Evolutionary conservation across 2,329 filamentous ascomycete genomes (phyloP), one percentile per base, ranked within the genome.

Genomic region (Xylaria digitata): DNA sequence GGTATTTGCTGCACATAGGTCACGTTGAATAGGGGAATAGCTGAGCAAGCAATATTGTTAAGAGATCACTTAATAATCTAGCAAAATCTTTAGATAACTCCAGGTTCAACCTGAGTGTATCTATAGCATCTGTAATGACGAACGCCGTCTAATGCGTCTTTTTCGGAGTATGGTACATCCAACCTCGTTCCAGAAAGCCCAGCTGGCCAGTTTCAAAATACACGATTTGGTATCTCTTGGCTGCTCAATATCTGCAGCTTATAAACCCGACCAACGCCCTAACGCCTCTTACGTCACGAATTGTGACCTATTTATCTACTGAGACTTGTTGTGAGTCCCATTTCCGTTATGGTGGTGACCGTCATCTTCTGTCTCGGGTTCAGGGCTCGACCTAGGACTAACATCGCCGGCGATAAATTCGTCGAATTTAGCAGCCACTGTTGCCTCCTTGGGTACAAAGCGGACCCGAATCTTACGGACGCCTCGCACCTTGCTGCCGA

Each of bases 391-490:
- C 73, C 81, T 80, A 15, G 84, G 81, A 72, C 84, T 88, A 9
- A 91, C 82, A 70, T 91, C 86, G 2, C 87, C 86, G 1, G 85
- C 80, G 69, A 94, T 92, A 74, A 94, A 94, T 78, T 98, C 94
- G 76, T 97, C 92, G 67, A 92, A 89, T 74, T 80, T 82, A 30
- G 73, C 90, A 86, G 82, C 82, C 34, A 82, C 79, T 13, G 82
- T 79, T 32, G 85, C 84, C 19, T 92, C 89, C 72, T 88, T 87
- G 43, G 91, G 87, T 34, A 96, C 87, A 77, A 98, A 98, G 48
- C 94, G 89, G 58, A 98, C 86, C 68, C 92, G 90, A 40, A 99
- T 87, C 70, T 92, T 88, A 78, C 93, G 90, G 45, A 96, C 93
- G 0, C 96, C 95, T 67, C 92, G 88, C 15, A 97, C 92, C 72